A percentile compares a stretch with the other conserved stretches of the same genome.
Evolutionary conservation across 768 basidiomycete species (phyloP).

Genomic region (Auricularia auricula-judae): DNA sequence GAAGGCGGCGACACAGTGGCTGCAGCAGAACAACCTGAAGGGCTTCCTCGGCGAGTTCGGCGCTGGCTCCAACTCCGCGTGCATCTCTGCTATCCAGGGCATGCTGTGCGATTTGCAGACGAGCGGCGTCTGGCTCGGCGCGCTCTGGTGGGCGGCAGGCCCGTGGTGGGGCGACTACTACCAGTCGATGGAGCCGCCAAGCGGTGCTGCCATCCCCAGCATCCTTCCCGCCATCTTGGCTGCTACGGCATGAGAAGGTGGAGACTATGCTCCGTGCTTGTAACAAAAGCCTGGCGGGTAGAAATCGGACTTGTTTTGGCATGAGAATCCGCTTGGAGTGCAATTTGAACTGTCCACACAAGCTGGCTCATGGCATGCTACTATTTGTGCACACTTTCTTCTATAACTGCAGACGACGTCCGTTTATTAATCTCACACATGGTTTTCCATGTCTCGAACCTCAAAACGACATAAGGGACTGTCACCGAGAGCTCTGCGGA

Average conservation of each 20-base stretch:
- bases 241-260: not conserved
- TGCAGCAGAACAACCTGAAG: constrained; percentile 46
- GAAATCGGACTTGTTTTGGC: no score
- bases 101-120: not conserved
- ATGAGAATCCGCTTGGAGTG: no score
- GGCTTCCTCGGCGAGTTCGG: constrained; percentile 58
- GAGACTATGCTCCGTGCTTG: no score
- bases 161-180: constrained; percentile 25
- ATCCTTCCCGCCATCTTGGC: constrained; percentile 32
- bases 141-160: not conserved
- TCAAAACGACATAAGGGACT: no score
- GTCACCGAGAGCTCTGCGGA: no score
- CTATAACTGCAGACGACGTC: no score
- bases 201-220: constrained; percentile 38
- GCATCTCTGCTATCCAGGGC: constrained; percentile 1
- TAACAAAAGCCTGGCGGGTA: no score
- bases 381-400: no score
- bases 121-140: not conserved
- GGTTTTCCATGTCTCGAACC: no score
- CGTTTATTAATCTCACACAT: no score
- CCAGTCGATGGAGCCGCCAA: constrained; percentile 48
- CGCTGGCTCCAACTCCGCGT: constrained; percentile 26
- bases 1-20: constrained; percentile 45
- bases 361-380: no score
- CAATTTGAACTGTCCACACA: no score